A percentile compares a stretch with the other conserved stretches of the same genome.
Evolutionary conservation across 192 early-diverging fungal genomes (phyloP).

Genomic region (Backusella mclennaniae): DNA sequence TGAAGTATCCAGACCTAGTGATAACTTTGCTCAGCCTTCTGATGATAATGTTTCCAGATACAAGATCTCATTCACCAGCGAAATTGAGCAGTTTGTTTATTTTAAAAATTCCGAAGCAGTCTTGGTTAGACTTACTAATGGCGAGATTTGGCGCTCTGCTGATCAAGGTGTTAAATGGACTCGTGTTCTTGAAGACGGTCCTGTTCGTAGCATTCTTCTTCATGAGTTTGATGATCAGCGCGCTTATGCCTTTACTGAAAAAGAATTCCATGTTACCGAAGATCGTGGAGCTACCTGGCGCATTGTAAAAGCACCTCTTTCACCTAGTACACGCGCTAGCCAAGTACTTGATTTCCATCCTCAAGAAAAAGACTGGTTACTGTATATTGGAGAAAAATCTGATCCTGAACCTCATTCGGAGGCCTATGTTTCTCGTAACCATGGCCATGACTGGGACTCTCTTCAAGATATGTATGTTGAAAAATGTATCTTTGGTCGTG

Average conservation of each 20-base stretch:
- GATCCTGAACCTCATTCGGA: constrained; percentile 64
- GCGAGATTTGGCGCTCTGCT: constrained; percentile 63
- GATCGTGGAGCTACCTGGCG: constrained; percentile 55
- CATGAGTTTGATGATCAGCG: constrained; percentile 70
- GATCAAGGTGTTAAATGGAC: constrained; percentile 81
- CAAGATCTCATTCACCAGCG: constrained; percentile 39
- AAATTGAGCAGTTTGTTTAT: constrained; percentile 61
- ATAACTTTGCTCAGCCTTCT: constrained; percentile 25
- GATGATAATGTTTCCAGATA: constrained; percentile 24
- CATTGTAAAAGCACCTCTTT: constrained; percentile 47
- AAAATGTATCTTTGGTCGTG: constrained; percentile 82
- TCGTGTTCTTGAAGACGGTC: constrained; percentile 43
- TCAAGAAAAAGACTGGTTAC: constrained; percentile 80
- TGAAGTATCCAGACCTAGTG: constrained; percentile 19
- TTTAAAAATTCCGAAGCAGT: constrained; percentile 62
- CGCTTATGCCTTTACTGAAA: constrained; percentile 61
- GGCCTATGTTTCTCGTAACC: constrained; percentile 68
- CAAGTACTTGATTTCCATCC: constrained; percentile 90
- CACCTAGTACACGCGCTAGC: constrained; percentile 62
- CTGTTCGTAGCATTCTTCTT: constrained; percentile 54
- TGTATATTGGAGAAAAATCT: constrained; percentile 68
- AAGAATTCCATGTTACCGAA: constrained; percentile 49
- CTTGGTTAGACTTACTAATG: constrained; percentile 57
- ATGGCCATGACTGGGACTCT: constrained; percentile 66
- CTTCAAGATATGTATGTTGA: constrained; percentile 47